phyloP scores from a whole-genome alignment of 768 basidiomycete genomes.

The Macrocybe gigantea region DNA sequence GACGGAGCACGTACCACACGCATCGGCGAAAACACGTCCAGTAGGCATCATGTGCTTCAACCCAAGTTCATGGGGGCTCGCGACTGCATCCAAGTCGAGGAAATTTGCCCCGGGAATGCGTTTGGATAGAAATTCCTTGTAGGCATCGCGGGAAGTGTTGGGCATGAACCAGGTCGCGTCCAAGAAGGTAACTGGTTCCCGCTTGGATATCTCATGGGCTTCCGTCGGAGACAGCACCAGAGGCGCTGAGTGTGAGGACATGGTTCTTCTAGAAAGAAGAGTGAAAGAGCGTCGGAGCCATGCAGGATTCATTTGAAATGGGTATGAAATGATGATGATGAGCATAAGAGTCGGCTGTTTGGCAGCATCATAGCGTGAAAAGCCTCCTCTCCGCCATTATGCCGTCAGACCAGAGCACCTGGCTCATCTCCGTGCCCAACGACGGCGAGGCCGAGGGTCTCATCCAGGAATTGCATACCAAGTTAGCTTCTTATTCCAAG shows the following conservation, averaged over 20 bases:
- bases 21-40: constrained; percentile 61
- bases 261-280: constrained; percentile 10
- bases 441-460: constrained; percentile 82
- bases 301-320: too few species aligned
- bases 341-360: neutral
- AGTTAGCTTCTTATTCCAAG: constrained; percentile 56
- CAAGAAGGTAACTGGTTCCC: constrained; percentile 38
- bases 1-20: constrained; percentile 58
- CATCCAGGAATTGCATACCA: constrained; percentile 56
- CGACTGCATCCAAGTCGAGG: constrained; percentile 77
- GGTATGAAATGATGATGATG: too few species aligned
- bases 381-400: constrained; percentile 33
- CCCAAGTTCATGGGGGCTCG: constrained; percentile 67
- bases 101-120: constrained; percentile 70
- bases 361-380: constrained; percentile 17
- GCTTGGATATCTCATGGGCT: constrained; percentile 31
- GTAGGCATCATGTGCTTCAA: constrained; percentile 94
- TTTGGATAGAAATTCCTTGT: constrained; percentile 60
- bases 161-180: constrained; percentile 97
- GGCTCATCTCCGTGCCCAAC: constrained; percentile 83
- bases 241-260: constrained; percentile 37
- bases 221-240: constrained; percentile 48
- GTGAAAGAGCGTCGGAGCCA: too few species aligned
- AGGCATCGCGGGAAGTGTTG: constrained; percentile 63
- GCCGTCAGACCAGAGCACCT: constrained; percentile 96